A percentile compares a stretch with the other conserved stretches of the same genome.
Evolutionary conservation across 1,284 basidiomycete genomes (phyloP).

Genomic region (Mycena citricolor): DNA sequence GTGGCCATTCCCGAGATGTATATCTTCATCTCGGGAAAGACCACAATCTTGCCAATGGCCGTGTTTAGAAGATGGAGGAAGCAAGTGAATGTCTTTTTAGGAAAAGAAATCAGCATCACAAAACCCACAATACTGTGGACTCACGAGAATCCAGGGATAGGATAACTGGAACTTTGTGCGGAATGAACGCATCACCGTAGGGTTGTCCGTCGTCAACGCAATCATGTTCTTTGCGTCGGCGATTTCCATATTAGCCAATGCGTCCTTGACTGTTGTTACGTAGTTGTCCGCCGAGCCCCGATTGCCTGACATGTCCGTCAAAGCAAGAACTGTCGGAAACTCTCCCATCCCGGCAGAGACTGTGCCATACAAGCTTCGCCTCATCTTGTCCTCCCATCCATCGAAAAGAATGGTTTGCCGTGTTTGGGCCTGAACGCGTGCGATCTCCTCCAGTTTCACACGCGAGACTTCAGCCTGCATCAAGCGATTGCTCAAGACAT

Average conservation of each 20-base stretch:
- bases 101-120: not conserved
- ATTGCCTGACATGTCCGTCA: slow-evolving; percentile 28
- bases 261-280: slow-evolving; percentile 14
- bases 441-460: not conserved
- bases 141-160: slow-evolving; percentile 15
- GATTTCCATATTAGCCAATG: slow-evolving; percentile 10
- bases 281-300: slow-evolving; percentile 27
- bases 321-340: slow-evolving; percentile 24
- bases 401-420: slow-evolving; percentile 1
- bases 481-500: not conserved
- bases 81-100: slow-evolving; percentile 2
- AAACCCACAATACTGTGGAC: slow-evolving; percentile 2
- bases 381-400: slow-evolving; percentile 16
- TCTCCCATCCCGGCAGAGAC: slow-evolving; percentile 24
- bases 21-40: not conserved
- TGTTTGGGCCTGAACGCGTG: not conserved
- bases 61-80: not conserved
- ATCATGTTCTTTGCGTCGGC: slow-evolving; percentile 3
- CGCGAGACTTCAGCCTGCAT: not conserved
- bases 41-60: slow-evolving; percentile 1
- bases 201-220: slow-evolving; percentile 22
- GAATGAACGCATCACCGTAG: slow-evolving; percentile 23
- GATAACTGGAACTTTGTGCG: slow-evolving; percentile 1
- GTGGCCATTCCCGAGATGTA: not conserved
- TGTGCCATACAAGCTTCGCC: slow-evolving; percentile 28